Evolutionary conservation across 1,284 basidiomycete species (phyloP).

Genomic region (Sphagnurus paluster): DNA sequence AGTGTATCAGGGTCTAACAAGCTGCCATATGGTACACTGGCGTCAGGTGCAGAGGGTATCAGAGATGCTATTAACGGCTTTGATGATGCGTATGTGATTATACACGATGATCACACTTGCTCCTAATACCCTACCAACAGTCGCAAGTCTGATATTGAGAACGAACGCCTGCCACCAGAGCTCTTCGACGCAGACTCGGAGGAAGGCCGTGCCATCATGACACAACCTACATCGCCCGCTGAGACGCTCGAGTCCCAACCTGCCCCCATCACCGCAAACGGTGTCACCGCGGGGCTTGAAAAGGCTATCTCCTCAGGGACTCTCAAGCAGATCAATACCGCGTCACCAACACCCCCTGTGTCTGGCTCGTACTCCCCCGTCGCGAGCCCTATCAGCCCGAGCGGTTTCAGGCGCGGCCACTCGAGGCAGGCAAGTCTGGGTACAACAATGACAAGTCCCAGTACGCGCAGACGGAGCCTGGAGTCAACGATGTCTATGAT

Average conservation of each 20-base stretch:
- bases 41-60: conserved; percentile 91
- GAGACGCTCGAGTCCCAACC: conserved; percentile 45
- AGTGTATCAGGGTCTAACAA: conserved; percentile 78
- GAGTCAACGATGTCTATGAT: conserved; percentile 98
- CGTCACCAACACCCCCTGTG: conserved; percentile 24
- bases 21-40: conserved; percentile 86
- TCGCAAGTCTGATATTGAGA: conserved; percentile 98
- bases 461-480: conserved; percentile 87
- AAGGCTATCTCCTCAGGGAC: conserved; percentile 43
- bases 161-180: conserved; percentile 94
- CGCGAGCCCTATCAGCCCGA: conserved; percentile 31
- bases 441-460: conserved; percentile 95
- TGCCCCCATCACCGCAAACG: conserved; percentile 53
- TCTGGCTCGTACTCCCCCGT: conserved; percentile 21
- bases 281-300: conserved; percentile 52
- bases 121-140: conserved; percentile 36
- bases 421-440: conserved; percentile 88
- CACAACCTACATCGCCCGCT: conserved; percentile 51
- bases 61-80: conserved; percentile 94
- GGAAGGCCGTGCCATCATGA: conserved; percentile 67
- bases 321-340: conserved; percentile 30
- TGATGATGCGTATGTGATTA: conserved; percentile 83
- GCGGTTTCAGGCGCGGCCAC: conserved; percentile 75
- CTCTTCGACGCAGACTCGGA: conserved; percentile 86
- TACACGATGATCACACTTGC: not conserved